Base-by-base conservation (phyloP, 176 grass and related monocot genomes). In the Rhynchospora pubera region DNA sequence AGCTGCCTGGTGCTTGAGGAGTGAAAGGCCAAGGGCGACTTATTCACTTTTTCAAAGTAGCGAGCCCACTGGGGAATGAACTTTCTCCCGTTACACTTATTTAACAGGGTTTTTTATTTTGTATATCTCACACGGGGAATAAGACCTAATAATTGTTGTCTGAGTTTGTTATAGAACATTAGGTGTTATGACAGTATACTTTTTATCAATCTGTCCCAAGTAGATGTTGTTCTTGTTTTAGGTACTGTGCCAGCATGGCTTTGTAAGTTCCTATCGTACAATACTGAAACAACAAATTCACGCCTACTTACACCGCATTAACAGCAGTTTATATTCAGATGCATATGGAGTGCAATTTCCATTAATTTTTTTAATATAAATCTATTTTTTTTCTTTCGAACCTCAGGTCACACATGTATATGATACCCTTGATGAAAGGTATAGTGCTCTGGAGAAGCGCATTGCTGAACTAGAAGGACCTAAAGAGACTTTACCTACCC, bases 381-480 rank as follows among this genome's bases (percentile, higher is more conserved):
- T 32, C 53, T n/a, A n/a, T 75, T 79, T 59, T 57, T 79, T 28
- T 28, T 28, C 26, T 28, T 28, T 28, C 26, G 26, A 1, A 28
- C 26, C 14, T 68, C 89, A 95, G 91, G 84, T 99, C 44, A 90
- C 83, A 78, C 56, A 32, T 30, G 69, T 93, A 16, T 86, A 90
- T 24, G 84, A 90, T 30, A 83, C 79, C 7, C 22, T 84, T 1
- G 92, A 98, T 0, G 82, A 87, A 60, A 86, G 43, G 19, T 93
- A 89, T 85, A 83, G 80, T 71, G 79, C 84, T 85, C 79, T 98
- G 26, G 92, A 98, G 62, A 79, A 86, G 19, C 85, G 90, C 45
- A 69, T 94, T 80, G 66, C 81, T 39, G 75, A 86, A 67, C 70
- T 98, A 89, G 96, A 95, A 87, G 84, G 58, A 21, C 90, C 84